phyloP scores from a whole-genome alignment of 345 rosid genomes.

The Abelmoschus esculentus region DNA sequence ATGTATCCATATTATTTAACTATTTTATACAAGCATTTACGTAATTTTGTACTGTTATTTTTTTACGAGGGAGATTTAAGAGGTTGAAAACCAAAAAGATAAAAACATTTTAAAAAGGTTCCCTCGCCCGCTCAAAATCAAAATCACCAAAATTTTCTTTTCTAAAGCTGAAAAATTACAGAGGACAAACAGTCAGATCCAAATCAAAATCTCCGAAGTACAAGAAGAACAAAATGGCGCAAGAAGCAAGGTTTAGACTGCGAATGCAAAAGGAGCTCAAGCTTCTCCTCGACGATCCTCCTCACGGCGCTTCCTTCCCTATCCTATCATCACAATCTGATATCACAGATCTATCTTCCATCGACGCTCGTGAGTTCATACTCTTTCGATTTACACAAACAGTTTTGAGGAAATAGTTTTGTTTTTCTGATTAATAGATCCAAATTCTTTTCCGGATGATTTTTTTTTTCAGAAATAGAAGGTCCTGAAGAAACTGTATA shows the following conservation, averaged over 20 bases:
- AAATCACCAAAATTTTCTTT: not conserved
- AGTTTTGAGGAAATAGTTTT: not conserved
- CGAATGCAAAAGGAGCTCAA: conserved; percentile 79
- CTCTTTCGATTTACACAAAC: not conserved
- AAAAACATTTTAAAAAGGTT: not conserved
- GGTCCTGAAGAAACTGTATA: conserved; percentile 78
- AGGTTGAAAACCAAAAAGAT: too few species aligned
- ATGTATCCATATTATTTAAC: too few species aligned
- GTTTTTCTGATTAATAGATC: not conserved
- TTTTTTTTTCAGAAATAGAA: conserved; percentile 37
- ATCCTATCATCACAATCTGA: conserved; percentile 47
- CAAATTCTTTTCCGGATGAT: not conserved
- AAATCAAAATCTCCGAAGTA: not conserved
- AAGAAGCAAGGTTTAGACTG: conserved; percentile 66
- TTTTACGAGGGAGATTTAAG: not conserved
- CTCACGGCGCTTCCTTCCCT: conserved; percentile 63
- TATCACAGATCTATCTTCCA: conserved; percentile 40
- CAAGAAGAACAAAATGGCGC: conserved; percentile 49
- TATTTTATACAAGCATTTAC: too few species aligned
- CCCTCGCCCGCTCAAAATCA: not conserved
- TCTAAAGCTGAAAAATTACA: not conserved
- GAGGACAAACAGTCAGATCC: not conserved
- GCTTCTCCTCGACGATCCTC: conserved; percentile 76
- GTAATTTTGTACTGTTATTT: not conserved
- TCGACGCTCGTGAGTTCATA: conserved; percentile 54